Conservation (phyloP, 129 eudicot species). For the Oenanthe sinensis region DNA sequence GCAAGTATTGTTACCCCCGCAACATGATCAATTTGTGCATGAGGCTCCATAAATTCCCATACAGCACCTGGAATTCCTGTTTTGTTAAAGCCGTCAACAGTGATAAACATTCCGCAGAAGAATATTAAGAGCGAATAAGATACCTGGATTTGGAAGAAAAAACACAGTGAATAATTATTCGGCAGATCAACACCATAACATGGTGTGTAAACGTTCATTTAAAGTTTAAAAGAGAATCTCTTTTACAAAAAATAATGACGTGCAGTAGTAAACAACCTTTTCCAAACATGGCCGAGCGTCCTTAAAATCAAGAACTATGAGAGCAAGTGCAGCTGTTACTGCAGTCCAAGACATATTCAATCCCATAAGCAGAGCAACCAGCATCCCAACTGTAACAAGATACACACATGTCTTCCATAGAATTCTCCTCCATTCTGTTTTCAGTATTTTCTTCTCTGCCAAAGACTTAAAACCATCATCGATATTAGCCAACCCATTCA, state of each 20-base stretch:
- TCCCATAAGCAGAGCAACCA: conserved; percentile 60
- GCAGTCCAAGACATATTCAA: conserved; percentile 96
- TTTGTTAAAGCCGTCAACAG: conserved; percentile 82
- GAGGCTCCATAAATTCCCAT: conserved; percentile 88
- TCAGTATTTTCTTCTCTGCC: conserved; percentile 32
- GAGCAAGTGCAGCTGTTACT: conserved; percentile 88
- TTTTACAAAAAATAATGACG: background rate
- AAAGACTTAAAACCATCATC: conserved; percentile 12
- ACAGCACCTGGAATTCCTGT: conserved; percentile 80
- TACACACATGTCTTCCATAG: conserved; percentile 77
- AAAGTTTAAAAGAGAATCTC: background rate
- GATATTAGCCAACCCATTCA: conserved; percentile 21
- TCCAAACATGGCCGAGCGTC: conserved; percentile 79
- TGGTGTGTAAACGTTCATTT: background rate
- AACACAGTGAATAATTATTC: background rate
- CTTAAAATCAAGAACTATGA: conserved; percentile 87
- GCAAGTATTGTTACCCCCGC: conserved; percentile 61
- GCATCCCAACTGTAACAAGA: conserved; percentile 75
- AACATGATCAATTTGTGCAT: conserved; percentile 51
- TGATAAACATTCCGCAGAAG: conserved; percentile 91
- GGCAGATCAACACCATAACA: background rate
- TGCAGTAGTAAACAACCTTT: conserved; percentile 36
- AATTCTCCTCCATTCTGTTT: conserved; percentile 46
- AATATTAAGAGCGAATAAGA: conserved; percentile 83
- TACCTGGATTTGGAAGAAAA: conserved; percentile 37